Conservation (phyloP, 1,284 basidiomycete species). For the Boletus smithii region DNA sequence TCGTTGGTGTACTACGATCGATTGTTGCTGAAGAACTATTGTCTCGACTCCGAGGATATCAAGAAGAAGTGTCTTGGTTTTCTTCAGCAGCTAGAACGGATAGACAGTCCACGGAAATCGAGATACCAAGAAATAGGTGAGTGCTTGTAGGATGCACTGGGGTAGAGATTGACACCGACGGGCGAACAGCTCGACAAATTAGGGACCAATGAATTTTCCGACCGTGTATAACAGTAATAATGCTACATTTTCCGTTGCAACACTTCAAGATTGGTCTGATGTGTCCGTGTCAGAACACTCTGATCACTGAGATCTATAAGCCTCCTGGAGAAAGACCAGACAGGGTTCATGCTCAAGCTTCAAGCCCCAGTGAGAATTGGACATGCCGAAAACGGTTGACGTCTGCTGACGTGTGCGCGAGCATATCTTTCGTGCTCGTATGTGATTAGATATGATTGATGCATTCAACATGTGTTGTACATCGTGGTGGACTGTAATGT, state of each 20-base stretch:
- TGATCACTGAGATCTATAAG: too few species aligned
- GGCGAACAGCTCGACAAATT: constrained; percentile 22
- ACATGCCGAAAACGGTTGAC: too few species aligned
- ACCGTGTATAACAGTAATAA: constrained; percentile 3
- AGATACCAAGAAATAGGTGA: constrained; percentile 66
- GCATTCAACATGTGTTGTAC: too few species aligned
- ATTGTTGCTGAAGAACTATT: constrained; percentile 49
- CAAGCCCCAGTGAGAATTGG: too few species aligned
- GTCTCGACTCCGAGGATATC: constrained; percentile 38
- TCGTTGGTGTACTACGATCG: constrained; percentile 82
- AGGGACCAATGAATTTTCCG: constrained; percentile 1
- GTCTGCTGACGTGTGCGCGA: too few species aligned
- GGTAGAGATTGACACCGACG: not conserved
- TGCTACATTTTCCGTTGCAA: not conserved
- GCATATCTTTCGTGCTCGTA: too few species aligned
- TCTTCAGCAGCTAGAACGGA: constrained; percentile 47
- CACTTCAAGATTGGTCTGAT: not conserved
- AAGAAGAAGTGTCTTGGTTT: constrained; percentile 49
- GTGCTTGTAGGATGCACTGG: constrained; percentile 20
- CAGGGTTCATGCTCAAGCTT: too few species aligned
- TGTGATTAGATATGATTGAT: too few species aligned
- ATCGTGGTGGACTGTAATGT: too few species aligned
- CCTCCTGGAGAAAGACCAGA: too few species aligned
- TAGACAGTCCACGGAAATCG: constrained; percentile 57
- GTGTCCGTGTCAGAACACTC: too few species aligned